These are phyloP conservation scores for Otatea glauca DNA, from an alignment of 176 grass and related monocot genomes.

Conservation along the genomic window DNA sequence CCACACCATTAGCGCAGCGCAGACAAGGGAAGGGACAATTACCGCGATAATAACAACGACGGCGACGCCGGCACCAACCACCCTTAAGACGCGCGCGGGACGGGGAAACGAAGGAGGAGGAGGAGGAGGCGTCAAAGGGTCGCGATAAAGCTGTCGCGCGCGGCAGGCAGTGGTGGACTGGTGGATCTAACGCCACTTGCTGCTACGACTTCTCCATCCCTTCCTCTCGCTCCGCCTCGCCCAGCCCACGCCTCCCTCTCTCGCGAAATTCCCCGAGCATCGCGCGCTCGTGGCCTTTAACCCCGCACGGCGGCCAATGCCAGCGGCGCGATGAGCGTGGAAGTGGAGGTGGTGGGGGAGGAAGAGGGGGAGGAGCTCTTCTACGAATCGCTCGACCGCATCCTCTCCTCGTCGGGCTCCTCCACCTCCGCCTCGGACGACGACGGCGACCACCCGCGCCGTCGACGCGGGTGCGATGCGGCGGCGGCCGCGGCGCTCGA, in stretches of 20 bases:
- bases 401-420: conserved; percentile 89
- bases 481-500: conserved; percentile 56
- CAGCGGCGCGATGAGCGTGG: conserved; percentile 67
- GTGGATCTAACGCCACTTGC: conserved; percentile 62
- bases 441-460: conserved; percentile 50
- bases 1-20: conserved; percentile 29
- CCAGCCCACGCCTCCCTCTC: background rate
- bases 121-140: conserved; percentile 35
- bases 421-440: conserved; percentile 85
- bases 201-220: conserved; percentile 40
- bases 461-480: conserved; percentile 52
- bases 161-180: conserved; percentile 26
- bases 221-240: background rate
- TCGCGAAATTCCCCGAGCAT: conserved; percentile 42
- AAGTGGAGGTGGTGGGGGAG: conserved; percentile 57
- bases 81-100: conserved; percentile 41
- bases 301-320: conserved; percentile 51
- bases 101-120: background rate
- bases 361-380: conserved; percentile 65
- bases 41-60: conserved; percentile 26
- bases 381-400: conserved; percentile 90
- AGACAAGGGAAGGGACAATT: background rate
- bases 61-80: conserved; percentile 40
- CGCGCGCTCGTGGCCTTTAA: background rate
- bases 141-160: conserved; percentile 49